Conservation (phyloP, 345 rosid species). For the Boechera divaricarpa region DNA sequence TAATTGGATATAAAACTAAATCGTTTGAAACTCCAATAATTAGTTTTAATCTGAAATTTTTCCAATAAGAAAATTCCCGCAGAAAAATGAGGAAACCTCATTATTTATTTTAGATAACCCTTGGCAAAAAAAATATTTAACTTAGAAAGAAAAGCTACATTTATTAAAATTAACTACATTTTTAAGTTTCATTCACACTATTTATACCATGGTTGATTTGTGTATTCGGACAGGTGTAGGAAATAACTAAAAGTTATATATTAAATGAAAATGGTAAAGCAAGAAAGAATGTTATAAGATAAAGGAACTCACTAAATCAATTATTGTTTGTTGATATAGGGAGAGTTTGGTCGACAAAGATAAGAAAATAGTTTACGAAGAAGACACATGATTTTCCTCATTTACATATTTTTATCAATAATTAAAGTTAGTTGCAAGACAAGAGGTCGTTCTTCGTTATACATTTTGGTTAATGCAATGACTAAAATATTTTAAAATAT, state of each 20-base stretch:
- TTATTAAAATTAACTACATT: not conserved
- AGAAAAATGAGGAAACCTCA: too few relatives aligned
- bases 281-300: not conserved
- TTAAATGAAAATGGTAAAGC: not conserved
- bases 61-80: too few relatives aligned
- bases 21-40: too few relatives aligned
- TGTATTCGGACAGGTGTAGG: not conserved
- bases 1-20: too few relatives aligned
- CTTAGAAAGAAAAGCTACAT: too few relatives aligned
- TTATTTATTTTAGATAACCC: too few relatives aligned
- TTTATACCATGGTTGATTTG: not conserved
- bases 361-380: not conserved
- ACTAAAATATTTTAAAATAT: not conserved
- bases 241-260: not conserved
- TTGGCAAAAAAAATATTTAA: too few relatives aligned
- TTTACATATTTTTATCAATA: slow-evolving; percentile 17
- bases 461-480: slow-evolving; percentile 25
- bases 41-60: too few relatives aligned
- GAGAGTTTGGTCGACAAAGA: slow-evolving; percentile 20
- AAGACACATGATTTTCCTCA: slow-evolving; percentile 28
- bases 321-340: not conserved
- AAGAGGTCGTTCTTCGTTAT: slow-evolving; percentile 13
- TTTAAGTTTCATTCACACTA: not conserved
- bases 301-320: slow-evolving; percentile 10
- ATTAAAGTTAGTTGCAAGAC: slow-evolving; percentile 22